Base-by-base conservation (phyloP, 257 asterid species). In the Penstemon newberryi region DNA sequence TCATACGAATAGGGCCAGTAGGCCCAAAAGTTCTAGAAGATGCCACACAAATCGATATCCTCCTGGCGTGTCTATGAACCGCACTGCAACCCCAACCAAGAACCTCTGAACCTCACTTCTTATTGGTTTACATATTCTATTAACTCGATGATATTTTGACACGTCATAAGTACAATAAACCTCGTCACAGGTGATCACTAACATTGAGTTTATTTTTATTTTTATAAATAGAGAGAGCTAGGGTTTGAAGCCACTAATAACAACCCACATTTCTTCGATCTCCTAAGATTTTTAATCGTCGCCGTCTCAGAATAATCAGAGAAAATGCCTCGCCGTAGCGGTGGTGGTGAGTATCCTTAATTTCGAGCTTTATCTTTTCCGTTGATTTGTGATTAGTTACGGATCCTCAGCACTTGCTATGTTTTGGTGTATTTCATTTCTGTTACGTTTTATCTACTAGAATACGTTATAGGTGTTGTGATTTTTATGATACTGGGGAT, bases 251-350 rank as follows among this genome's bases (percentile, higher is more conserved):
- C 37, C 51, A 10, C 39, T 25, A 25, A 37, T 37, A 38, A 65
- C 66, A 60, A 67, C 54, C 46, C 50, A 54, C 56, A 33, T 67
- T 55, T 37, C 53, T 38, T 60, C 53, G 41, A 38, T 36, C 60
- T 11, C 57, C 45, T 7, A 61, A 9, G 66, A 25, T 1, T 41
- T 61, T 53, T 42, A 7, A 13, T 43, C 41, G 42, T 59, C 42
- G 42, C 56, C 54, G 7, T 63, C 12, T 56, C 56, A 41, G 50
- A 5, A 4, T 5, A 25, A 43, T 8, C 58, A 5, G 7, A 54
- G 70, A 69, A 25, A 80, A 83, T 87, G 95, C 65, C 85, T 73
- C 89, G 92, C 80, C 88, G 95, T 43, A 83, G 95, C 87, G 81
- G 86, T 63, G 89, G 91, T 75, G 87, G 84, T 76, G 56, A 67